Base-by-base conservation (phyloP, 75 land plant genomes). In the Pinus tabuliformis region DNA sequence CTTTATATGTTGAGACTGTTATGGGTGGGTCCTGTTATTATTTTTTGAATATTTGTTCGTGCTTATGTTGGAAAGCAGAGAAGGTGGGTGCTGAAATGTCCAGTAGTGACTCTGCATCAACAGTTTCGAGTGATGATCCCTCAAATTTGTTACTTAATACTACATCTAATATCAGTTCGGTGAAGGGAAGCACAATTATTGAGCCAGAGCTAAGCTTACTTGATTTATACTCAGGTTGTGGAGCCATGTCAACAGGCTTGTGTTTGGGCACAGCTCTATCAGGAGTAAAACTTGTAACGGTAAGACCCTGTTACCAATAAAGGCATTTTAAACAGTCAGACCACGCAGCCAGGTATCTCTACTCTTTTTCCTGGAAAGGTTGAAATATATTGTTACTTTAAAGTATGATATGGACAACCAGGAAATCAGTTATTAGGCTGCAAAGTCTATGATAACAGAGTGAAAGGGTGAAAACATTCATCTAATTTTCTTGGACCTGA, bases 191-290 rank as follows among this genome's bases (percentile, higher is more conserved):
- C 62, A 61, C 62, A 61, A 7, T 42, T 21, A 11, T 68, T 42
- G 49, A 68, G 13, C 42, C 72, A 68, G 72, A 68, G 72, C 57
- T 82, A 5, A 36, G 57, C 24, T 64, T 83, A 16, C 84, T 83
- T 57, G 85, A 83, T 45, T 62, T 83, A 52, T 83, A 83, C 56
- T 82, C 73, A 60, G 85, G 85, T 59, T 83, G 85, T 73, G 85
- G 85, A 16, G 85, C 72, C 9, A 83, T 83, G 85, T 82, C 85
- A 76, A 83, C 85, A 22, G 85, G 85, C 3, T 21, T 83, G 49
- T 81, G 84, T 61, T 30, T 77, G 57, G 85, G 85, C 52, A 30
- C 75, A 14, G 61, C 61, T 16, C 22, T 83, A 56, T 85, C 84
- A 58, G 85, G 85, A n/a, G 79, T 70, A 15, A 83, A 82, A 56